These are phyloP conservation scores for Persicaria tinctoria DNA, from an alignment of 148 eudicot species.

Conservation along the genomic window DNA sequence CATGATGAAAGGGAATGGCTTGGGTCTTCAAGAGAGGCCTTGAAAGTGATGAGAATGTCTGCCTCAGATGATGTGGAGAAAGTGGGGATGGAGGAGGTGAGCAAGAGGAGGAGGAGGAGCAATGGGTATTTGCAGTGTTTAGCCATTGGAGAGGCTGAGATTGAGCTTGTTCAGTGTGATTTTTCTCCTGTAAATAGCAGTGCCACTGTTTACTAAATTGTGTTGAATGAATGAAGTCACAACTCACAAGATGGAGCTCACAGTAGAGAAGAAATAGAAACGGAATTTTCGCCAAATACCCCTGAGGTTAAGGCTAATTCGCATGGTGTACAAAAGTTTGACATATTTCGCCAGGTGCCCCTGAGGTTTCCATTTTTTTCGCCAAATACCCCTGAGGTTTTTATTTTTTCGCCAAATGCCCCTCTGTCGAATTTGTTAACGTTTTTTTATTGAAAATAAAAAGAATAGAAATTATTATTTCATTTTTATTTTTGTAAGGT, in stretches of 20 bases:
- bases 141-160: slow-evolving; percentile 54
- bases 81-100: slow-evolving; percentile 20
- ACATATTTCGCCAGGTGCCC: no score
- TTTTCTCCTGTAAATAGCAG: not conserved
- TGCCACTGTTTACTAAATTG: slow-evolving; percentile 3
- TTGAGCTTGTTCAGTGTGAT: slow-evolving; percentile 11
- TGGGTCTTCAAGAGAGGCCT: slow-evolving; percentile 63
- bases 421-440: no score
- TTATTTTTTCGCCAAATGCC: no score
- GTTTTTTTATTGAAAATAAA: no score
- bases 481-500: no score
- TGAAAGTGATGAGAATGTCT: slow-evolving; percentile 60
- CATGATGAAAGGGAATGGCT: slow-evolving; percentile 48
- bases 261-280: not conserved
- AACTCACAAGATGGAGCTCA: not conserved
- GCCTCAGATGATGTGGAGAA: slow-evolving; percentile 39
- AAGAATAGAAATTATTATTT: no score
- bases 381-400: no score
- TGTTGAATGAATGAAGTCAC: slow-evolving; percentile 1
- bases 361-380: no score
- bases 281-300: no score
- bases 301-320: no score
- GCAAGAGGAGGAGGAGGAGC: slow-evolving; percentile 18
- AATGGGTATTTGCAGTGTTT: slow-evolving; percentile 23
- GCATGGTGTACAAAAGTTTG: no score